Conservation (phyloP, 768 basidiomycete species). For the Russula sp. region DNA sequence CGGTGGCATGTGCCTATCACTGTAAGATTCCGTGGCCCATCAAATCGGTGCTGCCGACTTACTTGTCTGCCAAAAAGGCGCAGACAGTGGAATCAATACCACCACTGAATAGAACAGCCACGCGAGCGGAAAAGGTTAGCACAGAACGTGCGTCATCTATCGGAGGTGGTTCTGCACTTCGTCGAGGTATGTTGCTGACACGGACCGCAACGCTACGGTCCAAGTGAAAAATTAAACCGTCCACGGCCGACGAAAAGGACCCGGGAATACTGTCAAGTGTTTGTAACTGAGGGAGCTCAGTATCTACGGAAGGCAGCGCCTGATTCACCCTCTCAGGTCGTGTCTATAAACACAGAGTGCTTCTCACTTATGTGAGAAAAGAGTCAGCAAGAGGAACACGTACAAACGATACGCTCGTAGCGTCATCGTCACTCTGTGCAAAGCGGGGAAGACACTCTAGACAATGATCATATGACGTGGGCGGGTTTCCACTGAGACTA, state of each 20-base stretch:
- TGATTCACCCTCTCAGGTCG: constrained; percentile 40
- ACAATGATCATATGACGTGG: not conserved
- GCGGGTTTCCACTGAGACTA: constrained; percentile 14
- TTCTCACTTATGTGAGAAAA: not conserved
- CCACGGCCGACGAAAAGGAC: constrained; percentile 37
- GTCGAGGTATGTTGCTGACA: constrained; percentile 58
- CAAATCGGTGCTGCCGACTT: constrained; percentile 21
- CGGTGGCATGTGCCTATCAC: constrained; percentile 54
- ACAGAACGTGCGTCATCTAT: not conserved
- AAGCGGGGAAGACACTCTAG: constrained; percentile 23
- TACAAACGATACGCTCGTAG: not conserved
- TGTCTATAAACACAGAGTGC: constrained; percentile 32
- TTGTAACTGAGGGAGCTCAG: constrained; percentile 31
- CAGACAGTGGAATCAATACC: constrained; percentile 90
- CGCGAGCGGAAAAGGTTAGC: constrained; percentile 30
- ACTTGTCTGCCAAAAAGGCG: constrained; percentile 75
- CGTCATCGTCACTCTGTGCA: not conserved
- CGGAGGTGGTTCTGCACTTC: constrained; percentile 29
- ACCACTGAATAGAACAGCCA: constrained; percentile 90
- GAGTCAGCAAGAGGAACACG: not conserved
- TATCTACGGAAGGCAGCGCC: constrained; percentile 32
- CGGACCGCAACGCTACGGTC: constrained; percentile 60
- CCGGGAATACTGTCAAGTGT: constrained; percentile 39
- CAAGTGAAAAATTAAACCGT: constrained; percentile 47
- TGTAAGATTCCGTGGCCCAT: not conserved